These are phyloP conservation scores for Lunasporangiospora selenospora DNA, from an alignment of 192 early-diverging fungal species.

Conservation along the genomic window DNA sequence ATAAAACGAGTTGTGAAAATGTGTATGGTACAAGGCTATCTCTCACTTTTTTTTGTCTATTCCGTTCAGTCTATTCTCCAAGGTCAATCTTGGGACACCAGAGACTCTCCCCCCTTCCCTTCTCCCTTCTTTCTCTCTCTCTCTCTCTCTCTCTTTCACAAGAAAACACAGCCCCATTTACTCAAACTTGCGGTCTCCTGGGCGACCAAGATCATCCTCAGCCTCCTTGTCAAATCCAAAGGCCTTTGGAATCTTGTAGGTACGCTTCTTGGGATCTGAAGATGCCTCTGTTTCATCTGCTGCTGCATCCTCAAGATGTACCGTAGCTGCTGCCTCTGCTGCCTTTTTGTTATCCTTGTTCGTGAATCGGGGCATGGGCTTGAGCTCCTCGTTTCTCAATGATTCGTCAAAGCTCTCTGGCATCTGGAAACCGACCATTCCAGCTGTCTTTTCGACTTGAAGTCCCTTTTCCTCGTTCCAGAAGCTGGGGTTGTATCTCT, in stretches of 20 bases:
- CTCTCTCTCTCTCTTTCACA: too few relatives aligned
- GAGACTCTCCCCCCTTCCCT: too few relatives aligned
- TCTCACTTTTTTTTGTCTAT: too few relatives aligned
- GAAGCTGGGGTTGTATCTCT: constrained; percentile 45
- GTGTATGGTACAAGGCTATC: too few relatives aligned
- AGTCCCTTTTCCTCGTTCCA: constrained; percentile 48
- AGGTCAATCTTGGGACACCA: too few relatives aligned
- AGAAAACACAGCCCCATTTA: too few relatives aligned
- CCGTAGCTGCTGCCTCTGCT: background rate
- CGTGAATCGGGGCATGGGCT: constrained; percentile 21
- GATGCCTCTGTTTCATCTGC: constrained; percentile 26
- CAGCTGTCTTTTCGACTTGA: constrained; percentile 44
- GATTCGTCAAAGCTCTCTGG: constrained; percentile 25
- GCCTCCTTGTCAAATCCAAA: constrained; percentile 44
- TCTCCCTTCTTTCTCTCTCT: too few relatives aligned
- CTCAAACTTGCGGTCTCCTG: constrained; percentile 42
- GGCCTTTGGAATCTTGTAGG: constrained; percentile 43
- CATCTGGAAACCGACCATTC: constrained; percentile 48
- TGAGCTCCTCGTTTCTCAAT: constrained; percentile 12
- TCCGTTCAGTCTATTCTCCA: too few relatives aligned
- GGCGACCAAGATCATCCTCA: constrained; percentile 33
- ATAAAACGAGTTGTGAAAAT: too few relatives aligned
- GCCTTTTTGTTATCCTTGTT: constrained; percentile 6
- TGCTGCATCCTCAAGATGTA: background rate
- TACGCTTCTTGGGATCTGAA: constrained; percentile 40